These are phyloP conservation scores for Massariosphaeria phaeospora DNA, from an alignment of 495 filamentous ascomycete genomes.

Conservation along the genomic window DNA sequence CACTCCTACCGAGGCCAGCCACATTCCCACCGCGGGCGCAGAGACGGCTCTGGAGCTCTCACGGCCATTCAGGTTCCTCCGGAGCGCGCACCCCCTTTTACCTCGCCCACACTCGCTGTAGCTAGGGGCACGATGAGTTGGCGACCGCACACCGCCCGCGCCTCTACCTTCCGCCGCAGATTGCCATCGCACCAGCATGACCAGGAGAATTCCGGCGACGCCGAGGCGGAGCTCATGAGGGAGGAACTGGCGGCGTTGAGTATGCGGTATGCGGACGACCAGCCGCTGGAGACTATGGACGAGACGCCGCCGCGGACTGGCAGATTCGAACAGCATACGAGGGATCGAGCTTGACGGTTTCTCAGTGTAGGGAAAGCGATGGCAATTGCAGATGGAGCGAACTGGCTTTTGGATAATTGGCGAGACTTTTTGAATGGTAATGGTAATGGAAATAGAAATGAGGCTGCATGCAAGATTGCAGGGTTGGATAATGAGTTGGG, in stretches of 20 bases:
- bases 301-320: slow-evolving; percentile 33
- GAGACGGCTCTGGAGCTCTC: neutral
- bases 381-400: no score
- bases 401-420: no score
- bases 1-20: neutral
- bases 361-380: no score
- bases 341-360: no score
- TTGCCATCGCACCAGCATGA: slow-evolving; percentile 13
- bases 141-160: neutral
- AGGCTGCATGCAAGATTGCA: no score
- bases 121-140: neutral
- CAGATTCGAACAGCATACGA: slow-evolving; percentile 27
- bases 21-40: neutral
- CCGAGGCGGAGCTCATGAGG: slow-evolving; percentile 16
- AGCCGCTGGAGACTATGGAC: slow-evolving; percentile 28
- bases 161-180: neutral
- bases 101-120: neutral
- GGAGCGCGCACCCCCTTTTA: neutral
- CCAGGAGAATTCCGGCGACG: slow-evolving; percentile 31
- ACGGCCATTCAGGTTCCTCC: neutral
- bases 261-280: slow-evolving; percentile 9
- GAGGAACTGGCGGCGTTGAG: slow-evolving; percentile 19
- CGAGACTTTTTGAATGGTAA: no score
- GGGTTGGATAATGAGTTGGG: no score
- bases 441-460: no score